Evolutionary conservation across 2,329 filamentous ascomycete genomes (phyloP).

Genomic region (Ploettnerulaceae sp.): DNA sequence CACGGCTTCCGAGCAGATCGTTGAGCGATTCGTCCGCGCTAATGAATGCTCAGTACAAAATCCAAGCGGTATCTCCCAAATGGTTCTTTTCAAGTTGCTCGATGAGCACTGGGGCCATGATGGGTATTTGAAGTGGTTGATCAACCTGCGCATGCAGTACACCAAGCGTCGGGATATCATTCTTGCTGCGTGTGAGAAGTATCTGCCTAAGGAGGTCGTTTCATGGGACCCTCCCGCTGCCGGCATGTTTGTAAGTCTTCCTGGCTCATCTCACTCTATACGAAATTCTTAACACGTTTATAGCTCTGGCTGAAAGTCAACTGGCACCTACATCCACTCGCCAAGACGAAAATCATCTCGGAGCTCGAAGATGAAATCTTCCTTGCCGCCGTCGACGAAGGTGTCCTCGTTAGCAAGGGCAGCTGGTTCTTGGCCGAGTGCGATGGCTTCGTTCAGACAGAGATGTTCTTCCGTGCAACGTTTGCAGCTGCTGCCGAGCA

Average conservation of each 20-base stretch:
- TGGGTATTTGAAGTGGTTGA: slow-evolving; percentile 86
- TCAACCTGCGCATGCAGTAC: slow-evolving; percentile 76
- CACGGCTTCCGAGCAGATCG: slow-evolving; percentile 77
- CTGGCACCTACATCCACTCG: slow-evolving; percentile 59
- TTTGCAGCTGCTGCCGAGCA: slow-evolving; percentile 75
- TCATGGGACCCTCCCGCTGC: slow-evolving; percentile 76
- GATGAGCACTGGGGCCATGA: slow-evolving; percentile 93
- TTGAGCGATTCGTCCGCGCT: slow-evolving; percentile 77
- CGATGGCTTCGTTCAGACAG: slow-evolving; percentile 43
- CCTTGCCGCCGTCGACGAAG: slow-evolving; percentile 65
- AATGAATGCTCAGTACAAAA: slow-evolving; percentile 73
- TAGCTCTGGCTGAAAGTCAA: slow-evolving; percentile 63
- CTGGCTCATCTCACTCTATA: not conserved
- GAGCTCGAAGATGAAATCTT: slow-evolving; percentile 87
- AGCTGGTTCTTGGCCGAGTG: slow-evolving; percentile 87
- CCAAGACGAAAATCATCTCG: slow-evolving; percentile 47
- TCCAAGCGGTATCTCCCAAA: slow-evolving; percentile 77
- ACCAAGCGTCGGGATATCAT: slow-evolving; percentile 73
- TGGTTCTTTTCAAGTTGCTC: slow-evolving; percentile 80
- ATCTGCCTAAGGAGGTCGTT: slow-evolving; percentile 68
- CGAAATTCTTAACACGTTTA: not conserved
- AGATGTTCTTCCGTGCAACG: slow-evolving; percentile 78
- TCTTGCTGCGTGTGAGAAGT: slow-evolving; percentile 72
- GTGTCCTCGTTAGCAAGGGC: slow-evolving; percentile 76
- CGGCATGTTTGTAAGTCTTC: slow-evolving; percentile 86